phyloP scores from a whole-genome alignment of 768 basidiomycete species.

The Pisolithus microcarpus region DNA sequence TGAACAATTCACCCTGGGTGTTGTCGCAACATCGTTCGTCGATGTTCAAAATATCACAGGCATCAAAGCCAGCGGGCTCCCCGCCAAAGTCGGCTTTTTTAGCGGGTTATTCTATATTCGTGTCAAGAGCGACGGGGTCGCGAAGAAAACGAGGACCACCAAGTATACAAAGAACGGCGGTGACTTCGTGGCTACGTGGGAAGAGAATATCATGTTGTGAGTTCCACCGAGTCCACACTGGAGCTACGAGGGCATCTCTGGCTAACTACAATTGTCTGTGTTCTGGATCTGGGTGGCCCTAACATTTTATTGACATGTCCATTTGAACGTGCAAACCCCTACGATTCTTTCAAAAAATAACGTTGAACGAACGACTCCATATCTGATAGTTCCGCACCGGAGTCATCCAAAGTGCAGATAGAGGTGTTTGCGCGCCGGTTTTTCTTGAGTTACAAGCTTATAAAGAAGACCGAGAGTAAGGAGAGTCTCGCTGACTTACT shows the following conservation, averaged over 20 bases:
- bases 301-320: neutral
- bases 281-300: neutral
- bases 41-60: no score
- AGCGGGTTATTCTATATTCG: slow-evolving; percentile 22
- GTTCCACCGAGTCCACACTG: slow-evolving; percentile 2
- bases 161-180: slow-evolving; percentile 18
- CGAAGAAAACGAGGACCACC: slow-evolving; percentile 21
- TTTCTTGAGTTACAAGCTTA: slow-evolving; percentile 27
- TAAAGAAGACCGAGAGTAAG: slow-evolving; percentile 29
- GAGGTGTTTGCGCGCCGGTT: slow-evolving; percentile 27
- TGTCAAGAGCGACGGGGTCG: slow-evolving; percentile 22
- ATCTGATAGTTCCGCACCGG: slow-evolving; percentile 20
- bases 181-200: slow-evolving; percentile 25
- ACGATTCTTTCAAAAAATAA: no score
- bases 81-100: slow-evolving; percentile 26
- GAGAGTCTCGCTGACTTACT: slow-evolving; percentile 26
- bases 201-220: slow-evolving; percentile 21
- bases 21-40: neutral
- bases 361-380: no score
- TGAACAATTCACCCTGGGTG: no score
- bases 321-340: neutral
- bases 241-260: no score
- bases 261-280: neutral
- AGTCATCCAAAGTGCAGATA: slow-evolving; percentile 27
- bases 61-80: slow-evolving; percentile 29